Evolutionary conservation across 129 eudicot species (phyloP).

Genomic region (Flaveria sonorensis): DNA sequence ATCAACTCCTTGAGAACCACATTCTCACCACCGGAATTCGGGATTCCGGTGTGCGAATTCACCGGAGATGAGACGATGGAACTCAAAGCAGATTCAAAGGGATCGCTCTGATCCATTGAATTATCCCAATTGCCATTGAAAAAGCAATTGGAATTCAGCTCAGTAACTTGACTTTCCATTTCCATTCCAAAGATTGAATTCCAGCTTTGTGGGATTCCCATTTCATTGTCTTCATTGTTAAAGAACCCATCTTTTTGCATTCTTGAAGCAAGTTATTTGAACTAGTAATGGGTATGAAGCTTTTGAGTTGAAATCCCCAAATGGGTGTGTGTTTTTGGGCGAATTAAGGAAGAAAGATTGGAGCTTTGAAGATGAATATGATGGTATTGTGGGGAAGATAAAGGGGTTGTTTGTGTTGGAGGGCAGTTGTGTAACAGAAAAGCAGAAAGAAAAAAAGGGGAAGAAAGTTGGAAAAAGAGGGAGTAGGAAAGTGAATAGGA

Average conservation of each 20-base stretch:
- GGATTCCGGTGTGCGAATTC: constrained; percentile 42
- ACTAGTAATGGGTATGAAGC: background rate
- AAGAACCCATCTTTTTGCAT: constrained; percentile 57
- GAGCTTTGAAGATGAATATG: constrained; percentile 25
- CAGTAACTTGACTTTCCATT: constrained; percentile 42
- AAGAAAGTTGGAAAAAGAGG: constrained; percentile 36
- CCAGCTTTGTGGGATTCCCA: constrained; percentile 38
- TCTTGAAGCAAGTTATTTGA: constrained; percentile 17
- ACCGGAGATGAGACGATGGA: constrained; percentile 89
- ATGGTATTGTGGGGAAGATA: constrained; percentile 19
- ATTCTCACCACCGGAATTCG: constrained; percentile 37
- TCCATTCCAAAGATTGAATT: constrained; percentile 49
- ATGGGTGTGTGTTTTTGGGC: constrained; percentile 29
- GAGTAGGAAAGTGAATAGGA: constrained; percentile 42
- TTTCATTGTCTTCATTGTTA: constrained; percentile 22
- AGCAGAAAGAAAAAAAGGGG: constrained; percentile 36
- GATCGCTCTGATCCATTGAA: constrained; percentile 77
- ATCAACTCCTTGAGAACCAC: constrained; percentile 68
- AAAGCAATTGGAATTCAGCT: constrained; percentile 46
- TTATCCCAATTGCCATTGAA: constrained; percentile 64
- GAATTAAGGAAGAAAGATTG: constrained; percentile 30
- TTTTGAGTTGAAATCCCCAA: constrained; percentile 17
- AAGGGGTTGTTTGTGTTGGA: constrained; percentile 23
- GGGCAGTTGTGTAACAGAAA: constrained; percentile 41
- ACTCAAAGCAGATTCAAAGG: constrained; percentile 92